Conservation (phyloP, 345 rosid species). For the Eucalyptus victrix region DNA sequence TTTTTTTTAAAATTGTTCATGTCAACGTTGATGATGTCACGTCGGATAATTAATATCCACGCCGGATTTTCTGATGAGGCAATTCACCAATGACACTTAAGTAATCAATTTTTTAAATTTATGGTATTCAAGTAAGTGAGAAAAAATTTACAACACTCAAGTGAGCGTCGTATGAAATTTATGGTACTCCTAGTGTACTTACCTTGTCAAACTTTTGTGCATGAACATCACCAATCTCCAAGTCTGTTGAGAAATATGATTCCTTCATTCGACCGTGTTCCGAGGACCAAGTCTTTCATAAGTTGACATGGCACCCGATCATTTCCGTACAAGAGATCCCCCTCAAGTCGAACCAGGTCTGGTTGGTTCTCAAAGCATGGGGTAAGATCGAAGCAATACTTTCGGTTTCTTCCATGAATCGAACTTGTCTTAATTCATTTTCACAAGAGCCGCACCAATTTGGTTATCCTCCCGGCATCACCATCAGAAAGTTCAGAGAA, state of each 20-base stretch:
- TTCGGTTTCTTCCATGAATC: not conserved
- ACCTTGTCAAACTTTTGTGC: not conserved
- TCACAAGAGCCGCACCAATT: not conserved
- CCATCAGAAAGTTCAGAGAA: not conserved
- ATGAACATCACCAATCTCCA: not conserved
- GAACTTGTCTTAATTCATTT: not conserved
- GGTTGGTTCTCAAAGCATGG: not conserved
- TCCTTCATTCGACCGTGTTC: not conserved
- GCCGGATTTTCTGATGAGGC: fast-evolving
- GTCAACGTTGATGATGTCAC: fast-evolving
- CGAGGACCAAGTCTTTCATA: not conserved
- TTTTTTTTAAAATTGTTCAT: too few species aligned
- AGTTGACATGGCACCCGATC: not conserved
- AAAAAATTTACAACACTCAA: too few species aligned
- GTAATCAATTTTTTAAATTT: too few species aligned
- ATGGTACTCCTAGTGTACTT: too few species aligned
- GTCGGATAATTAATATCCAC: fast-evolving
- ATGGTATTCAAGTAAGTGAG: fast-evolving
- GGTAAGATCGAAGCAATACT: not conserved
- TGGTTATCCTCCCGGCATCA: not conserved
- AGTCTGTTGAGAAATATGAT: not conserved
- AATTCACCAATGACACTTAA: fast-evolving
- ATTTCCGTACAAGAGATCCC: not conserved
- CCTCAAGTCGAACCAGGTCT: not conserved
- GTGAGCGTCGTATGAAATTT: fast-evolving